Evolutionary conservation across 768 basidiomycete species (phyloP).

Genomic region (Hydnomerulius pinastri): DNA sequence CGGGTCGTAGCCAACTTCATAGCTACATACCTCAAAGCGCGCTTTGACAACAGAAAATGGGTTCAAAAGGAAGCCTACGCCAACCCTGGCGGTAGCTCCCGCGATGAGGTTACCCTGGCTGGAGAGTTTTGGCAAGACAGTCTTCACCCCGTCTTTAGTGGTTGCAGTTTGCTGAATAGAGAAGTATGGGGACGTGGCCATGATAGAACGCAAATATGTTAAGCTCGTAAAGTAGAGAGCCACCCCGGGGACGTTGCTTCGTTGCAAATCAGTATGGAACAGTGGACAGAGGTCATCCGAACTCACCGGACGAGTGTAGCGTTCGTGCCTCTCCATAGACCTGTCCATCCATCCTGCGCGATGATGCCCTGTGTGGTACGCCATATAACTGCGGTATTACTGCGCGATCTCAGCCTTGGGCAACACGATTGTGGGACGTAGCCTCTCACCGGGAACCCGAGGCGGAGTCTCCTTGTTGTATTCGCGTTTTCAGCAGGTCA

Average conservation of each 20-base stretch:
- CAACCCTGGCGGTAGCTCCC: slow-evolving; percentile 79
- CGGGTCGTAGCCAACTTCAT: not conserved
- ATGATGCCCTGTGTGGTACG: slow-evolving; percentile 59
- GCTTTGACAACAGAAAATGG: slow-evolving; percentile 92
- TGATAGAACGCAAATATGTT: slow-evolving; percentile 74
- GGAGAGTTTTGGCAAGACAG: slow-evolving; percentile 70
- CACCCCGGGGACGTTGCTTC: slow-evolving; percentile 90
- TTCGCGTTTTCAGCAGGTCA: slow-evolving; percentile 88
- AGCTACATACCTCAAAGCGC: slow-evolving; percentile 75
- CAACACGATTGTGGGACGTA: no score
- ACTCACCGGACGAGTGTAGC: slow-evolving; percentile 74
- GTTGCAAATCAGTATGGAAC: slow-evolving; percentile 1
- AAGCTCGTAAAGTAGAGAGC: slow-evolving; percentile 89
- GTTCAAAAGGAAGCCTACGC: slow-evolving; percentile 82
- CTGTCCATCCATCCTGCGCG: slow-evolving; percentile 59
- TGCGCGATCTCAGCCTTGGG: slow-evolving; percentile 14
- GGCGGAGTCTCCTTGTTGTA: slow-evolving; percentile 76
- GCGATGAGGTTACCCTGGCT: slow-evolving; percentile 82
- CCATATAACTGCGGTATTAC: slow-evolving; percentile 46
- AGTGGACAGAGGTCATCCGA: not conserved
- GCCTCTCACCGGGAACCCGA: slow-evolving; percentile 39
- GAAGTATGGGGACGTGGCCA: slow-evolving; percentile 78
- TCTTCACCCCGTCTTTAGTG: slow-evolving; percentile 33
- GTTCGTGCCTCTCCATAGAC: slow-evolving; percentile 87
- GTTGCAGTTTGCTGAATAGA: slow-evolving; percentile 31